Conservation (phyloP, 352 stramenopile species). For the Phytophthora multivora region DNA sequence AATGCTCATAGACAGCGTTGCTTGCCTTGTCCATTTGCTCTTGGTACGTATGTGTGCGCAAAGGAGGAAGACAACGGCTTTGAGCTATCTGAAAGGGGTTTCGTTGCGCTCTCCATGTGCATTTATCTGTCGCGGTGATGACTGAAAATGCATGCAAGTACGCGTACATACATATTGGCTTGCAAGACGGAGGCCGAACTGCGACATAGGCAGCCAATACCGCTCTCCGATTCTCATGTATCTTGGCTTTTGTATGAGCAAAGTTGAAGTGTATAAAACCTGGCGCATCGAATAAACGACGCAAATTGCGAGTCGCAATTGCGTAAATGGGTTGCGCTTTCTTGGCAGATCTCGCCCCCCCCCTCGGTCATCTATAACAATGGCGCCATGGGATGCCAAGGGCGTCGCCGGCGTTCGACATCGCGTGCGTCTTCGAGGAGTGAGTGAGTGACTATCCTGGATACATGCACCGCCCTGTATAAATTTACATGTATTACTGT, state of each 20-base stretch:
- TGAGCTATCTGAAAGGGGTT: not conserved
- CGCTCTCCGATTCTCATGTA: not conserved
- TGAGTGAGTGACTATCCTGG: not conserved
- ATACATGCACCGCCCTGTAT: too few species aligned
- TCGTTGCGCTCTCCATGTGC: not conserved
- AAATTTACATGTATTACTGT: too few species aligned
- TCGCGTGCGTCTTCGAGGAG: not conserved
- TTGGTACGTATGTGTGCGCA: not conserved
- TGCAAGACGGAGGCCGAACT: not conserved
- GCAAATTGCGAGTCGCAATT: not conserved
- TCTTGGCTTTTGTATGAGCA: slow-evolving; percentile 10
- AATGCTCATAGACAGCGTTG: not conserved
- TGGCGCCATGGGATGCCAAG: too few species aligned
- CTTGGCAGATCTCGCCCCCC: too few species aligned
- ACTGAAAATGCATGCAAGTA: not conserved
- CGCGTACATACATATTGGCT: not conserved
- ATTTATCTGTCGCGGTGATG: not conserved
- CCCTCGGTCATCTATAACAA: too few species aligned
- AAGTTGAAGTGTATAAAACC: slow-evolving; percentile 22
- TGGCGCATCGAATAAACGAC: not conserved
- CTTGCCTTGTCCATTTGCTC: not conserved
- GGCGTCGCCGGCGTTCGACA: not conserved
- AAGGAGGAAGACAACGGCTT: not conserved
- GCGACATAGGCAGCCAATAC: not conserved
- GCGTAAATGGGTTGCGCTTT: not conserved